A percentile compares a stretch with the other conserved stretches of the same genome.
phyloP scores from a whole-genome alignment of 2,329 filamentous ascomycete species.

The Phialophora verrucosa region DNA sequence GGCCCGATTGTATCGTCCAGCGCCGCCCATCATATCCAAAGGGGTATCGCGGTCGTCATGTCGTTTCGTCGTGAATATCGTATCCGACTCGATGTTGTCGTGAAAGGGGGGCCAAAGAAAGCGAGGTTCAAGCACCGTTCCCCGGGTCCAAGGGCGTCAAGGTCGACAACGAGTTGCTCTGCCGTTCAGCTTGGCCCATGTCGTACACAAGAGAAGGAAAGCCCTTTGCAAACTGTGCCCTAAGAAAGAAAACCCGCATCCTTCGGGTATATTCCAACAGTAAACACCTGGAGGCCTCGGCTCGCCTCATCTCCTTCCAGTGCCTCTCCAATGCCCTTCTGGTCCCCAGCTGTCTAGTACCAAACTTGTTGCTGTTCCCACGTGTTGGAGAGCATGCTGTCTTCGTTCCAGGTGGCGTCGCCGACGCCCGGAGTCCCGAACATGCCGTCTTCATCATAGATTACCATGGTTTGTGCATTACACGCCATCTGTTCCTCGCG shows the following conservation, averaged over 20 bases:
- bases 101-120: background rate
- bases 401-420: constrained; percentile 13
- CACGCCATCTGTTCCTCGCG: constrained; percentile 6
- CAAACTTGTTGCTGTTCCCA: constrained; percentile 23
- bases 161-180: background rate
- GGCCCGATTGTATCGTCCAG: background rate
- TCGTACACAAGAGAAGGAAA: background rate
- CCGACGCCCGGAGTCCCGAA: constrained; percentile 6
- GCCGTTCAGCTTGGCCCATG: background rate
- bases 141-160: background rate
- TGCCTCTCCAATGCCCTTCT: background rate
- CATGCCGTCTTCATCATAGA: constrained; percentile 4
- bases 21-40: background rate
- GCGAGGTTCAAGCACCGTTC: background rate
- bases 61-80: constrained; percentile 10
- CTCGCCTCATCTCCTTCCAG: background rate
- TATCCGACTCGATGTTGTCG: background rate
- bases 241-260: background rate
- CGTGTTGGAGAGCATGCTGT: background rate
- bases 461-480: background rate
- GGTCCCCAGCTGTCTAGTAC: background rate
- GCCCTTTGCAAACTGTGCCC: background rate
- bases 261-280: constrained; percentile 1
- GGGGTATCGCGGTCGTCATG: constrained; percentile 2
- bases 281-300: background rate